Base-by-base conservation (phyloP, 148 eudicot genomes). In the Heliamphora exappendiculata region DNA sequence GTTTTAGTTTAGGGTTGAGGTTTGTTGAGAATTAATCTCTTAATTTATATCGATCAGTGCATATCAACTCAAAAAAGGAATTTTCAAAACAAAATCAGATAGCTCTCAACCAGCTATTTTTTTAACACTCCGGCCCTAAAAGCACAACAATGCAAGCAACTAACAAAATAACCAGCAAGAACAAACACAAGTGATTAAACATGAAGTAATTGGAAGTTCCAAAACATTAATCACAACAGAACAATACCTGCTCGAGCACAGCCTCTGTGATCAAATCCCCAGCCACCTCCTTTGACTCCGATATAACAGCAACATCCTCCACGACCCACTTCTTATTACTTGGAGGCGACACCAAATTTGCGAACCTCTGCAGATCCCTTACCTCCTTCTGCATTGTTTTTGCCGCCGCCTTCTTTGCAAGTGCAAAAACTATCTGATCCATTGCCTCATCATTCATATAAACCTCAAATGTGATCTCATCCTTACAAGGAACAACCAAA, bases 271-370 rank as follows among this genome's bases (percentile, higher is more conserved):
- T 87, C 85, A 94, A 76, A 83, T 94, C 97, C 33, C 85, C 85
- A 39, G 97, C 97, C 76, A 90, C 98, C 82, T 94, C 98, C 90
- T 92, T 94, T 0, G 97, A 92, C 81, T 94, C 98, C 0, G 97
- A 82, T 60, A 94, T 81, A 57, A 89, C 89, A 76, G 82, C 79
- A 80, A 94, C 81, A 34, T 94, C 97, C 65, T 89, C 92, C 49
- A 81, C 78, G 20, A 94, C 85, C 97, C 97, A 94, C 80, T 94
- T 94, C 91, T 84, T 90, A 62, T 75, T 85, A 78, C 83, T 86
- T 1, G 91, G 92, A 0, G 85, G 78, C 0, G 86, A 22, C 75
- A 90, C 82, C 84, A 90, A 42, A 65, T 68, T 79, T n/a, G 85
- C 97, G 84, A 89, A 92, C 80, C 88, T 86, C 86, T 89, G 92